Conservation (phyloP, 2,329 filamentous ascomycete species). For the Cladosporium sphaerospermum region DNA sequence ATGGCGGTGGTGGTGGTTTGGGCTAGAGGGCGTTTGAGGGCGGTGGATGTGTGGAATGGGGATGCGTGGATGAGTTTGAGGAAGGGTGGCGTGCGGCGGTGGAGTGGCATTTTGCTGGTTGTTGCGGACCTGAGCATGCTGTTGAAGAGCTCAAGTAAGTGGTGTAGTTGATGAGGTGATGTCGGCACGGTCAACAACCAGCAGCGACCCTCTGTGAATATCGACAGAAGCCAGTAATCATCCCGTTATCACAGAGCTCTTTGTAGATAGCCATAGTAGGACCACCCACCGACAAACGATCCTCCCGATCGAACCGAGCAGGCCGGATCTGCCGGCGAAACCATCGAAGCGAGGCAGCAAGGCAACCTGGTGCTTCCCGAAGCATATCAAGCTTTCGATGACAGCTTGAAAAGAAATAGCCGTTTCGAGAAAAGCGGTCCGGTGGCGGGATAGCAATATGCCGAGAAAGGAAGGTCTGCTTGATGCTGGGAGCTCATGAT, state of each 20-base stretch:
- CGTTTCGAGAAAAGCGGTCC: constrained; percentile 11
- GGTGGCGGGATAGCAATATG: background rate
- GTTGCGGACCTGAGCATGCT: background rate
- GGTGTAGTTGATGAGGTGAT: background rate
- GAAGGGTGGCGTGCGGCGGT: background rate
- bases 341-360: background rate
- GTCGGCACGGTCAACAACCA: no score
- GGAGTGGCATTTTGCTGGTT: background rate
- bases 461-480: background rate
- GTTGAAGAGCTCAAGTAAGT: background rate
- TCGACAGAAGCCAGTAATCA: background rate
- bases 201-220: background rate
- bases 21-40: background rate
- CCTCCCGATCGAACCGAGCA: constrained; percentile 2
- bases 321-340: constrained; percentile 2
- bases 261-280: background rate
- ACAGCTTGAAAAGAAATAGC: background rate
- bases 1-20: background rate
- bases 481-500: background rate
- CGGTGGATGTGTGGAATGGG: constrained; percentile 6
- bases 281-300: no score
- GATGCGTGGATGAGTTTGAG: background rate
- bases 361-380: background rate
- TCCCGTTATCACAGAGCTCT: background rate
- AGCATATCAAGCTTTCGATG: background rate